These are phyloP conservation scores for Soucietia sequanensis DNA, from an alignment of 805 yeast genomes.

Conservation along the genomic window DNA sequence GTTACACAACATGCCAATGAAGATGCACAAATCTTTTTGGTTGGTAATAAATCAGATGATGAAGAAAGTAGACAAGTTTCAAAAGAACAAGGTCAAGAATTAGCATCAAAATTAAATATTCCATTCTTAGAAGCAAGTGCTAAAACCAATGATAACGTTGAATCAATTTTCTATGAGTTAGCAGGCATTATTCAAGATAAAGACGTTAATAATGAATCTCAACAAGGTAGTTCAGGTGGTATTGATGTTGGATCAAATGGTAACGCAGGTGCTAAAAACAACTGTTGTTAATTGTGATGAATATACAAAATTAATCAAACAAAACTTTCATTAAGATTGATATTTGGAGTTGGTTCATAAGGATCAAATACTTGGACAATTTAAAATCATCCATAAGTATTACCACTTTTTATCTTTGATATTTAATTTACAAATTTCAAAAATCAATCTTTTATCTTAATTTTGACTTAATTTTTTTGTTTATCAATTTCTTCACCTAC, in stretches of 20 bases:
- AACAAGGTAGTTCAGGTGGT: slow-evolving; percentile 27
- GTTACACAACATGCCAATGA: slow-evolving; percentile 96
- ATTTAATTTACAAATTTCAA: too few species aligned
- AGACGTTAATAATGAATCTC: slow-evolving; percentile 45
- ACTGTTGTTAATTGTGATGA: slow-evolving; percentile 37
- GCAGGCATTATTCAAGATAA: slow-evolving; percentile 86
- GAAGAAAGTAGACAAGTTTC: slow-evolving; percentile 82
- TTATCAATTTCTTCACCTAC: too few species aligned
- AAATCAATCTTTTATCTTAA: too few species aligned
- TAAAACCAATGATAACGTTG: slow-evolving; percentile 88
- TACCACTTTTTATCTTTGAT: too few species aligned
- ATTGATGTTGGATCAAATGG: slow-evolving; percentile 36
- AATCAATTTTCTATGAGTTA: slow-evolving; percentile 84
- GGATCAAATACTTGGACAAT: too few species aligned
- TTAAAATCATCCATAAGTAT: too few species aligned
- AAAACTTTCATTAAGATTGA: too few species aligned
- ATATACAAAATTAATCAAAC: too few species aligned
- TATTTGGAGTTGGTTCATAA: too few species aligned
- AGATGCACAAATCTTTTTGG: slow-evolving; percentile 89
- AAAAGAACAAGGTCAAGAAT: slow-evolving; percentile 83
- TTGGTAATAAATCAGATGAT: slow-evolving; percentile 96
- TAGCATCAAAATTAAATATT: slow-evolving; percentile 82
- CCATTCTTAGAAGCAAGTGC: slow-evolving; percentile 97
- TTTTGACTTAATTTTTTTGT: too few species aligned
- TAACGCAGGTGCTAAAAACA: slow-evolving; percentile 25